Conservation (phyloP, 2,329 filamentous ascomycete genomes). For the Tolypocladium paradoxum region DNA sequence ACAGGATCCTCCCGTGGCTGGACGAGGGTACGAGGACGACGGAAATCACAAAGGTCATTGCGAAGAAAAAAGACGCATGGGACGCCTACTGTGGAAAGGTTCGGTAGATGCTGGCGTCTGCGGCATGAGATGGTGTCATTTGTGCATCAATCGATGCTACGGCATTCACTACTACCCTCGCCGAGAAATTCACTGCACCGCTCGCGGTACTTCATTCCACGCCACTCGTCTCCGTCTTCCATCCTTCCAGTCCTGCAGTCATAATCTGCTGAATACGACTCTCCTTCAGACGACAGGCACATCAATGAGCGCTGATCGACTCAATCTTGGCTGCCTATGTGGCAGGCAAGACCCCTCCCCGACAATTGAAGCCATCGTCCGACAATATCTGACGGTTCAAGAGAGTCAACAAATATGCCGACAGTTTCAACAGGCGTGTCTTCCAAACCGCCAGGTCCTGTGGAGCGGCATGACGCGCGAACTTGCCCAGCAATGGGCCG, state of each 20-base stretch:
- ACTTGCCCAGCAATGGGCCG: neutral
- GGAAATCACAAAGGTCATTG: neutral
- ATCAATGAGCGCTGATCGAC: neutral
- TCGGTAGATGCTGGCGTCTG: neutral
- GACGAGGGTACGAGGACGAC: constrained; percentile 1
- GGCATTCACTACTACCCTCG: neutral
- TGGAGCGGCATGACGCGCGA: neutral
- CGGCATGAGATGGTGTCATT: neutral
- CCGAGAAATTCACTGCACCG: neutral
- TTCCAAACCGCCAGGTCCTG: neutral
- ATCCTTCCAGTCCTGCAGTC: neutral
- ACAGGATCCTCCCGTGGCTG: constrained; percentile 2
- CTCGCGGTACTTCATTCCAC: neutral
- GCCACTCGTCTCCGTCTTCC: neutral
- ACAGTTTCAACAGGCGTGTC: neutral
- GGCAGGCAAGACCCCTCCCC: neutral
- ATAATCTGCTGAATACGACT: neutral
- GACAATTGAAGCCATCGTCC: neutral
- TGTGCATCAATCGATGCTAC: neutral
- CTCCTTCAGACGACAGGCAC: neutral
- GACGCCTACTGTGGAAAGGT: neutral
- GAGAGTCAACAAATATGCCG: neutral
- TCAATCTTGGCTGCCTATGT: neutral
- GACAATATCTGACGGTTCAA: neutral
- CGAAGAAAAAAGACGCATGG: neutral